Conservation (phyloP, 306 rosid species). For the Benincasa hispida region DNA sequence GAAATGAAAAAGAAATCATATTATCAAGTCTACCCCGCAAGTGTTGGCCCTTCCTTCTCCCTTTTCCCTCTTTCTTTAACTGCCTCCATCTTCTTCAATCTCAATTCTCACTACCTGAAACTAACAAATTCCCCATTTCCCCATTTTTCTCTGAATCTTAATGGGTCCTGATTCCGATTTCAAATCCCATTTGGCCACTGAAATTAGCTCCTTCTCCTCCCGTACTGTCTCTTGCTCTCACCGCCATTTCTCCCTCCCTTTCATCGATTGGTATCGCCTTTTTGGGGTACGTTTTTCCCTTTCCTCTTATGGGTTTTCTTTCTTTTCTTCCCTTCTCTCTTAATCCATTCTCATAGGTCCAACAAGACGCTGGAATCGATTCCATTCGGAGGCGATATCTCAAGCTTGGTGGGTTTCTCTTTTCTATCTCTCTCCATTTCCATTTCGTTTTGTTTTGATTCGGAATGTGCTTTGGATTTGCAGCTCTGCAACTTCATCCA, state of each 20-base stretch:
- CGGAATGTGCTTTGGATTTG: constrained; percentile 1
- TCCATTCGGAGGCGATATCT: constrained; percentile 61
- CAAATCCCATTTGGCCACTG: constrained; percentile 50
- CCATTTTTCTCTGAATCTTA: background rate
- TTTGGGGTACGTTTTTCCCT: constrained; percentile 52
- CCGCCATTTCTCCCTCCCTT: constrained; percentile 24
- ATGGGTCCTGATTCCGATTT: constrained; percentile 40
- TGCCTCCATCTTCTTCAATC: constrained; percentile 35
- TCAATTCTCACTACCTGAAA: background rate
- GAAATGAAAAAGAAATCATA: background rate
- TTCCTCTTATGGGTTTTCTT: background rate
- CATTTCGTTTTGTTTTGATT: background rate
- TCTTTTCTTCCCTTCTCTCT: background rate
- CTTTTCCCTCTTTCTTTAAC: constrained; percentile 33
- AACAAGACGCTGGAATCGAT: constrained; percentile 45
- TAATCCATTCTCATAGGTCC: constrained; percentile 40
- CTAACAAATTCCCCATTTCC: background rate
- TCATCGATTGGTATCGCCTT: constrained; percentile 82
- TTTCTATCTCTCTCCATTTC: background rate
- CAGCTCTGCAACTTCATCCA: constrained; percentile 93
- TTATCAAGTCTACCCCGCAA: background rate
- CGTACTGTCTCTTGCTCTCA: constrained; percentile 43
- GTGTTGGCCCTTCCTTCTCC: constrained; percentile 28
- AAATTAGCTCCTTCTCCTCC: constrained; percentile 60
- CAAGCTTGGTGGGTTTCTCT: constrained; percentile 56